Base-by-base conservation (phyloP, 495 filamentous ascomycete genomes). In the Hyaloscypha hepaticicola region DNA sequence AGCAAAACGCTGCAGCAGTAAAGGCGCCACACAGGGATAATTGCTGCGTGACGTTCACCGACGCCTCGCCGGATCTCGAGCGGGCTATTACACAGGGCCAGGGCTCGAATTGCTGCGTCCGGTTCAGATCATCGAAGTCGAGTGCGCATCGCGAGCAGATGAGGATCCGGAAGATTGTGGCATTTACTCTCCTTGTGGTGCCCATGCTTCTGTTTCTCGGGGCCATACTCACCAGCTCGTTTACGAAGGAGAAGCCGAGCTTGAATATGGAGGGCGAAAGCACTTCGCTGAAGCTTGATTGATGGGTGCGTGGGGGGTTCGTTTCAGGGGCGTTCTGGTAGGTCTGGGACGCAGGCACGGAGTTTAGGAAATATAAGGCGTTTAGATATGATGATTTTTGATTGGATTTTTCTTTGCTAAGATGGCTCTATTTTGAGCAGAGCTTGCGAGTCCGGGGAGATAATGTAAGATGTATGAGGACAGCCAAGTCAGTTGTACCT, bases 11-110 rank as follows among this genome's bases (percentile, higher is more conserved):
- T 8, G 60, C n/a, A n/a, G 31, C 14, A 24, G 29, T 9, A 38
- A 24, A 9, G 31, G 22, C 21, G 27, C 14, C 24, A 21, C 22
- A 1, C n/a, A 52, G 65, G 28, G 53, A 65, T 33, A 69, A 69
- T 29, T 69, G 66, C 58, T 69, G 66, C 53, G 58, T 69, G 29
- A 55, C 50, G 0, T 69, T 69, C 58, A 62, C 58, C 0, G 60
- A 65, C 22, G 38, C 59, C 2, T 62, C 62, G 1, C 62, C 62
- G 4, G 63, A 65, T 55, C 51, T 69, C 2, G 66, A 69, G 52
- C 21, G 63, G 11, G 58, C 65, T 14, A 27, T 67, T 14, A 34
- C 60, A 8, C 33, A 29, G 21, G 55, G 60, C 26, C 27, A 12
- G 22, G 49, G 41, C 25, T 21, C 8, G 5, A 69, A 69, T 28